A percentile compares a stretch with the other conserved stretches of the same genome.
These are phyloP conservation scores for Marasmius tenuissimus DNA, from an alignment of 1,284 basidiomycete species.

Conservation along the genomic window DNA sequence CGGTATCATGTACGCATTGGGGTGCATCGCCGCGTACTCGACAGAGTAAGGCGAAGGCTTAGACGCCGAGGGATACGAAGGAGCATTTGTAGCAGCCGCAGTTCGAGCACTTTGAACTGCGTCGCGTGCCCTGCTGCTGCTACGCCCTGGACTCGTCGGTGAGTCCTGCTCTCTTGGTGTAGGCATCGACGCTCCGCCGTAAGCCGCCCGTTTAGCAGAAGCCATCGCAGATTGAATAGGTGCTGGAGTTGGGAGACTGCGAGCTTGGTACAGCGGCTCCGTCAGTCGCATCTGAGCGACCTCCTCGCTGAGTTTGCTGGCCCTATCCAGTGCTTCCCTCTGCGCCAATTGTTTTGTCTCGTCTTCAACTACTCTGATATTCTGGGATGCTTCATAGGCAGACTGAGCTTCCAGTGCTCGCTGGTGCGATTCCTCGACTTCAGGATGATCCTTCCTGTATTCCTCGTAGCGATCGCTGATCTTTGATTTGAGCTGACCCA, in stretches of 20 bases:
- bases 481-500: constrained; percentile 48
- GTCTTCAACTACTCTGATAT: neutral
- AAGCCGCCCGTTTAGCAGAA: constrained; percentile 21
- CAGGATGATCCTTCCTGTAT: constrained; percentile 40
- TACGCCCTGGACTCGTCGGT: neutral
- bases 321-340: neutral
- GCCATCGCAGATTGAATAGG: constrained; percentile 15
- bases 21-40: neutral
- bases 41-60: neutral
- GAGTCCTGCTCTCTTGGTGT: constrained; percentile 21
- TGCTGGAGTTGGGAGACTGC: neutral
- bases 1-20: constrained; percentile 8
- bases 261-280: constrained; percentile 1
- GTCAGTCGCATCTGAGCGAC: neutral
- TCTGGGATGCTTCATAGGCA: neutral
- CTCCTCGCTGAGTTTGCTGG: neutral
- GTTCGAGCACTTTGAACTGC: neutral
- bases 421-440: constrained; percentile 12
- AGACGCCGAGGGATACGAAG: too few relatives aligned
- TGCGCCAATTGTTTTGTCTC: neutral
- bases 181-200: constrained; percentile 7
- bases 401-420: neutral
- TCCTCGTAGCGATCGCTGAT: constrained; percentile 53
- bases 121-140: neutral
- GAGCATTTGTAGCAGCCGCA: neutral